These are phyloP conservation scores for Saturnispora kantuleensis DNA, from an alignment of 805 yeast species.

Conservation along the genomic window DNA sequence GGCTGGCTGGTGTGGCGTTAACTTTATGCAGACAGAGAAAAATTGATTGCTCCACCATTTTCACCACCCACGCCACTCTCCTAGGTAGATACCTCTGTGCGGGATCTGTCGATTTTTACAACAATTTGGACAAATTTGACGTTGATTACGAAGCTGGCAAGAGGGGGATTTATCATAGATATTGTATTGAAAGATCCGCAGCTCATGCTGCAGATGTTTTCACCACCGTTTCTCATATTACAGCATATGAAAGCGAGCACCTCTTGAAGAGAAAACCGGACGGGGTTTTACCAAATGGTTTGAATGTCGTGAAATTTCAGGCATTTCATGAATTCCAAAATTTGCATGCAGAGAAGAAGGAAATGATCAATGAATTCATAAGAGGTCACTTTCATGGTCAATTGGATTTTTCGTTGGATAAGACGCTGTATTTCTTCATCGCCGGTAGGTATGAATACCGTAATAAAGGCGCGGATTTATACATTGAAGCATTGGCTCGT, in stretches of 20 bases:
- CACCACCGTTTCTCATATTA: constrained; percentile 94
- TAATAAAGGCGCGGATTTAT: constrained; percentile 94
- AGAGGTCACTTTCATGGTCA: constrained; percentile 97
- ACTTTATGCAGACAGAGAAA: constrained; percentile 87
- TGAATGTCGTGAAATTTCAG: constrained; percentile 89
- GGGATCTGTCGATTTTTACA: constrained; percentile 92
- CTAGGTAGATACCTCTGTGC: constrained; percentile 94
- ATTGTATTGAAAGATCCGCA: constrained; percentile 93
- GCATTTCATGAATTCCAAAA: constrained; percentile 98
- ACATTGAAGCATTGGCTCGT: constrained; percentile 85
- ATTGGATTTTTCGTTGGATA: constrained; percentile 87
- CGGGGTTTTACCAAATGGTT: constrained; percentile 94
- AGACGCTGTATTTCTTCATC: constrained; percentile 89
- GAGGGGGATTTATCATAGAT: constrained; percentile 93
- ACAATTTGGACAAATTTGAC: constrained; percentile 76
- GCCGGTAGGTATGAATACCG: constrained; percentile 97
- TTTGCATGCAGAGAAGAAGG: constrained; percentile 85
- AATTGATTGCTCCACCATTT: constrained; percentile 88
- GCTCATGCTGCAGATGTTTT: constrained; percentile 94
- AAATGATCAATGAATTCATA: constrained; percentile 84
- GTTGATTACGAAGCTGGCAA: constrained; percentile 98
- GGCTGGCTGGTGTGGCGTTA: constrained; percentile 95
- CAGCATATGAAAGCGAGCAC: constrained; percentile 94
- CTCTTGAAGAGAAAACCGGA: constrained; percentile 92
- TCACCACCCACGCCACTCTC: constrained; percentile 95